Base-by-base conservation (phyloP, 352 stramenopile genomes). In the Phytophthora hybrid region DNA sequence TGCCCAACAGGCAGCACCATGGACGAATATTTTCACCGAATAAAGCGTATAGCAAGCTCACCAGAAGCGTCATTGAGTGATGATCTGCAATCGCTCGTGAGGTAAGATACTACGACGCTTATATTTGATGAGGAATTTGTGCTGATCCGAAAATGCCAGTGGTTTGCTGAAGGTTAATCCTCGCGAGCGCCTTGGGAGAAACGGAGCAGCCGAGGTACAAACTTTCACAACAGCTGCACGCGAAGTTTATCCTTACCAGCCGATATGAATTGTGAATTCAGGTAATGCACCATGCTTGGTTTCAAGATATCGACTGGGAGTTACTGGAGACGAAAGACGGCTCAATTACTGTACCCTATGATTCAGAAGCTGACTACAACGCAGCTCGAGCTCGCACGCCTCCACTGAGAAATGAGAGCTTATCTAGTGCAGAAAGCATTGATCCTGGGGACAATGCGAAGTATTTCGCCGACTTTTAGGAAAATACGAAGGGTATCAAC, bases 341-440 rank as follows among this genome's bases (percentile, higher is more conserved):
- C 21, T 32, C 29, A 31, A 16, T 82, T 13, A 2, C n/a, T 21
- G 67, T 69, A 1, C 72, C 73, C 1, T 90, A 90, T 63, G 57
- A 89, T 55, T 58, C 70, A 23, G 32, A 76, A 0, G 26, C 49
- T 0, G 84, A 90, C 59, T 92, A 74, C 41, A 69, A 82, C 10
- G 26, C 46, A 23, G 18, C 63, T 13, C 41, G 39, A 44, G 4
- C 64, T 29, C 71, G 56, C 0, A 62, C 47, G 21, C 29, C 21
- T 31, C 8, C 37, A 31, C 31, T 57, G 14, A 18, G 19, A 44
- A 39, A 51, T 46, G 66, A 69, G 39, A 77, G 72, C 32, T 46
- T 86, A 0, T 92, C 85, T 4, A 94, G 87, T 51, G 87, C 87
- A 51, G 87, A 93, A 21, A 94, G 85, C 55, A 93, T 94, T 61